Evolutionary conservation across 2,329 filamentous ascomycete genomes (phyloP).

Genomic region (Fusarium miscanthi): DNA sequence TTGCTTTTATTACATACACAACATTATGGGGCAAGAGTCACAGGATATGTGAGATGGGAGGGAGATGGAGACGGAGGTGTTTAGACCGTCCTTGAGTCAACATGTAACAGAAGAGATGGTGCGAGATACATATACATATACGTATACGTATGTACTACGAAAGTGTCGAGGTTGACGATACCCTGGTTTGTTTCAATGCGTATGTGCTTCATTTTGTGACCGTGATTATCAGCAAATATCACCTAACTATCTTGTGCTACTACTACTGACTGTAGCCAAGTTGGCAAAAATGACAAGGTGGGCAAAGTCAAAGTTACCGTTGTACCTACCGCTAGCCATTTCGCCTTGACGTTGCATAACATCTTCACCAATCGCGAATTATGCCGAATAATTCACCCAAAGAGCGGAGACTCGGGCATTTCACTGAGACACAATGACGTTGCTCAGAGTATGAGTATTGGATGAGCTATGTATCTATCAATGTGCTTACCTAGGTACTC

Average conservation of each 20-base stretch:
- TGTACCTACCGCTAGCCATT: not conserved
- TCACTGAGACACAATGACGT: constrained; percentile 26
- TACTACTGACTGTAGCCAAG: not conserved
- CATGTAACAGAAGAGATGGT: constrained; percentile 10
- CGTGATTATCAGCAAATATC: not conserved
- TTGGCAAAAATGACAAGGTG: not conserved
- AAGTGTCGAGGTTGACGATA: constrained; percentile 36
- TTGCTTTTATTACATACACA: constrained; percentile 34
- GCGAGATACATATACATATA: constrained; percentile 13
- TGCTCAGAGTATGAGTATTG: not conserved
- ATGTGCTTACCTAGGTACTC: not conserved
- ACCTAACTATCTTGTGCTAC: not conserved
- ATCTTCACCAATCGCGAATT: constrained; percentile 13
- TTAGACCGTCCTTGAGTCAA: constrained; percentile 1
- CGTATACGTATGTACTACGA: constrained; percentile 12
- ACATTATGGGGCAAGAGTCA: constrained; percentile 16
- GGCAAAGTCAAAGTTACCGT: not conserved
- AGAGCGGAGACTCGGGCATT: constrained; percentile 28
- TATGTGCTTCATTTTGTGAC: not conserved
- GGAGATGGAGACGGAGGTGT: not conserved
- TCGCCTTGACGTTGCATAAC: constrained; percentile 3
- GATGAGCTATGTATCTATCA: not conserved
- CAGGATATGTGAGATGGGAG: constrained; percentile 21
- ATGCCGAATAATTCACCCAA: constrained; percentile 33
- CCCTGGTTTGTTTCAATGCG: constrained; percentile 7